Evolutionary conservation across 768 basidiomycete species (phyloP), one percentile per base, ranked within the genome.

Genomic region (Mycena capillaripes): DNA sequence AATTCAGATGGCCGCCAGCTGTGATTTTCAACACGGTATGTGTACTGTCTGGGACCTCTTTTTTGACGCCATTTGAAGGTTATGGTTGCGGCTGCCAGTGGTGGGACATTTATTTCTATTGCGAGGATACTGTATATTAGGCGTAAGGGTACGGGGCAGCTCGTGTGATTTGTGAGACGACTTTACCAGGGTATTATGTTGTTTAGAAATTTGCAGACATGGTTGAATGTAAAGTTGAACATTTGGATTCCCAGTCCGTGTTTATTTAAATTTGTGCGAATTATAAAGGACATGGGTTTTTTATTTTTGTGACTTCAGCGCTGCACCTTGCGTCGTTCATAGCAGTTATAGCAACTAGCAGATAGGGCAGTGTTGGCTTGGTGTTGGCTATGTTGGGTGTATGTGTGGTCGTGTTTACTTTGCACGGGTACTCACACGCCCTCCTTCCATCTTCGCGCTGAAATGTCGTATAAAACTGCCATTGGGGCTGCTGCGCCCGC

Each of bases 391-490:
- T 42, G 17, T 36, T 36, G 36, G 36, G 5, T 1, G 14, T 56
- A 14, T 57, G 14, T 57, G 14, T 57, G 56, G 56, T 12, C n/a
- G 0, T 62, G 60, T 61, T 55, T 53, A 55, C 34, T 62, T 55
- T 1, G 1, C 38, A 62, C 3, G 36, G 17, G 14, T 29, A 30
- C 60, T n/a, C 36, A 40, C 10, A 30, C 44, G 17, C 60, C 29
- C 16, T 56, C 29, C 30, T 56, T 23, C 55, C 36, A 27, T n/a
- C 21, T n/a, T 29, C 68, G 46, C 66, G 42, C 36, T 44, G 57
- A 64, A 52, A 89, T 88, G 88, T 87, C 88, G 82, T 86, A 87
- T 83, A 89, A 90, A 82, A 83, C 86, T 74, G 83, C 86, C 69
- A 82, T 85, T 74, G 84, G 84, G 72, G 64, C 83, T 44, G 80